A percentile compares a stretch with the other conserved stretches of the same genome.
Conservation (phyloP, 2,329 filamentous ascomycete genomes). For the Scytalidium sp. region DNA sequence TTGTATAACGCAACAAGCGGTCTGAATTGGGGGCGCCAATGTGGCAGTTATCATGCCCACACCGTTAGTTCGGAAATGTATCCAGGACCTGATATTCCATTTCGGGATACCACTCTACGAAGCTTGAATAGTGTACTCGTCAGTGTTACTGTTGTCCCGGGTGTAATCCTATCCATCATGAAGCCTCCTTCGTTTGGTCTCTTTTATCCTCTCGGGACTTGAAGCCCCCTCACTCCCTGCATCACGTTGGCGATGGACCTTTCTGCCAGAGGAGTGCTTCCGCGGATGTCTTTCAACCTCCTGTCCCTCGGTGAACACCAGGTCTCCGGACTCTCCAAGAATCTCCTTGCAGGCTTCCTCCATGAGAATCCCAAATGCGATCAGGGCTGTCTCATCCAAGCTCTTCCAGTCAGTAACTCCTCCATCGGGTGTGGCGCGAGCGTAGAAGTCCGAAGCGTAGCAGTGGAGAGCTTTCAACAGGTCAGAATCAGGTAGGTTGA, state of each 20-base stretch:
- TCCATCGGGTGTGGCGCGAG: constrained; percentile 21
- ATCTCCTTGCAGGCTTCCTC: constrained; percentile 64
- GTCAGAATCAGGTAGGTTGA: constrained; percentile 63
- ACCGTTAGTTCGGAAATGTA: too few species aligned
- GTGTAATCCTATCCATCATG: background rate
- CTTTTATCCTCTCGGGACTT: background rate
- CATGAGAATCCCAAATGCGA: constrained; percentile 71
- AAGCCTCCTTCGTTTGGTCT: background rate
- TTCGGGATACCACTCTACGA: too few species aligned
- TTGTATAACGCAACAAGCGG: background rate
- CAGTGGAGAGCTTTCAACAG: constrained; percentile 66
- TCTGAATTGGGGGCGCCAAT: background rate
- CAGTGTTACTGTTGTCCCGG: too few species aligned
- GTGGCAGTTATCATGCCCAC: background rate
- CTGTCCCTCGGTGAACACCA: constrained; percentile 65
- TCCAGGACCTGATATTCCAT: too few species aligned
- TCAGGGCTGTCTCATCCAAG: constrained; percentile 75
- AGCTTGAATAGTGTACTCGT: too few species aligned
- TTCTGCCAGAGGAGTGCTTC: background rate
- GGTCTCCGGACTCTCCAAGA: constrained; percentile 63
- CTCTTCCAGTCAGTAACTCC: constrained; percentile 45
- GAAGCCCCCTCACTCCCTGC: background rate
- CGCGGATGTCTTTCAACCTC: constrained; percentile 3
- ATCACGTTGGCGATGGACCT: background rate
- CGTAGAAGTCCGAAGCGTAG: constrained; percentile 68